These are phyloP conservation scores for Alternaria dauci DNA, from an alignment of 2,329 filamentous ascomycete genomes.

Conservation along the genomic window DNA sequence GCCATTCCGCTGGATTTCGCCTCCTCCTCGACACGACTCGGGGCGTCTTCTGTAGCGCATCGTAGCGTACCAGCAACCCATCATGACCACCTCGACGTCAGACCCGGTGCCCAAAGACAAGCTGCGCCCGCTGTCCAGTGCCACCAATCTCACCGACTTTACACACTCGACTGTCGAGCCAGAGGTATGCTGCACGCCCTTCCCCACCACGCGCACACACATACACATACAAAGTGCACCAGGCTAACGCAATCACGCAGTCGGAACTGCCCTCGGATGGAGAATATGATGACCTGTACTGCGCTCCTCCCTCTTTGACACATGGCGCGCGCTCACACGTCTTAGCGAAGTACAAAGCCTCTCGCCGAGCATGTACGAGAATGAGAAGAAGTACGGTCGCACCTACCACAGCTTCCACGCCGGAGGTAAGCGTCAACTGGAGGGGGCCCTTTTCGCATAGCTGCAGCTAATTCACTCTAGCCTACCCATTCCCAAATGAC, in stretches of 20 bases:
- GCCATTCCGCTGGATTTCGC: constrained; percentile 29
- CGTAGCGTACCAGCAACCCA: constrained; percentile 7
- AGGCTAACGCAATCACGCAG: constrained; percentile 35
- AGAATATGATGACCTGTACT: constrained; percentile 43
- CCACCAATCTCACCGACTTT: constrained; percentile 31
- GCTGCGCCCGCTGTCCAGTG: constrained; percentile 29
- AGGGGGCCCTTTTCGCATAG: neutral
- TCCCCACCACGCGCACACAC: constrained; percentile 1
- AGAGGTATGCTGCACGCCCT: constrained; percentile 25
- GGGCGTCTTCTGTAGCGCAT: constrained; percentile 12
- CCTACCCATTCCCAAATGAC: constrained; percentile 52
- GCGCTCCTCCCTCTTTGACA: neutral
- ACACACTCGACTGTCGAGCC: constrained; percentile 27
- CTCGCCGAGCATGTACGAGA: constrained; percentile 51
- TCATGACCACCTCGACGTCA: constrained; percentile 17
- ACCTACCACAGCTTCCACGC: constrained; percentile 53
- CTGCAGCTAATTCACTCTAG: constrained; percentile 41
- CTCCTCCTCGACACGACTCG: constrained; percentile 24
- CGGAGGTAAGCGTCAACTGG: constrained; percentile 44
- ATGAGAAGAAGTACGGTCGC: constrained; percentile 51
- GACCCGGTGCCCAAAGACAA: constrained; percentile 11
- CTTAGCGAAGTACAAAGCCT: constrained; percentile 50
- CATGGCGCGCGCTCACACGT: constrained; percentile 26
- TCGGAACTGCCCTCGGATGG: constrained; percentile 45
- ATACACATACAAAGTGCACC: constrained; percentile 4